These are phyloP conservation scores for Saccharomycopsis hybrid DNA, from an alignment of 1,139 yeast genomes.

Conservation along the genomic window DNA sequence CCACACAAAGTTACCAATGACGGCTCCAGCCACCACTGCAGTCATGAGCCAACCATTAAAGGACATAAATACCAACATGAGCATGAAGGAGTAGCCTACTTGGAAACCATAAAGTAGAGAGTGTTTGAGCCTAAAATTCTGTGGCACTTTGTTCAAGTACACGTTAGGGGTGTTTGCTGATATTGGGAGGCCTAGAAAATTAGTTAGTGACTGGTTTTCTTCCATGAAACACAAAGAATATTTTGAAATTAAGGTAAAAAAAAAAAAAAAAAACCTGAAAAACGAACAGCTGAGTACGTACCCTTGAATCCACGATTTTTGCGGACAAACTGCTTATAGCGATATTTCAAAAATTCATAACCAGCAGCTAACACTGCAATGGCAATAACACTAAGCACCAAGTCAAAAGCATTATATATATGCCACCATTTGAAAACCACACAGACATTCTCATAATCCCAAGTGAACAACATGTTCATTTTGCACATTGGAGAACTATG, in stretches of 20 bases:
- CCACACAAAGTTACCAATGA: conserved; percentile 60
- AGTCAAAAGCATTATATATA: conserved; percentile 44
- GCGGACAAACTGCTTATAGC: background rate
- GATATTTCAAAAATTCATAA: conserved; percentile 50
- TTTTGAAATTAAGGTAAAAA: background rate
- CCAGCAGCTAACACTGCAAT: conserved; percentile 47
- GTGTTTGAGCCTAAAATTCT: conserved; percentile 30
- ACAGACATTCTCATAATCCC: conserved; percentile 71
- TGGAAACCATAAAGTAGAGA: conserved; percentile 58
- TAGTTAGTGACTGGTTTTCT: no score
- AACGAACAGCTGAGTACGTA: no score
- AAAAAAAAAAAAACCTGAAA: background rate
- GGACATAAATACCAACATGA: conserved; percentile 80
- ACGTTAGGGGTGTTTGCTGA: background rate
- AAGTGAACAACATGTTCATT: conserved; percentile 80
- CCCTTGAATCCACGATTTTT: background rate
- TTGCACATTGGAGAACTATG: conserved; percentile 34
- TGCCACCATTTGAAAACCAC: conserved; percentile 79
- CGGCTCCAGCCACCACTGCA: conserved; percentile 66
- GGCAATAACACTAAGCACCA: conserved; percentile 46
- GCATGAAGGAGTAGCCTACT: conserved; percentile 69
- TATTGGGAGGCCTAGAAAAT: background rate
- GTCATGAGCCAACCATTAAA: conserved; percentile 80
- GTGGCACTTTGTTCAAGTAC: conserved; percentile 11
- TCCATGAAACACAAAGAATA: no score